Evolutionary conservation across 257 asterid species (phyloP), one percentile per base, ranked within the genome.

Genomic region (Solanum medicagineum): DNA sequence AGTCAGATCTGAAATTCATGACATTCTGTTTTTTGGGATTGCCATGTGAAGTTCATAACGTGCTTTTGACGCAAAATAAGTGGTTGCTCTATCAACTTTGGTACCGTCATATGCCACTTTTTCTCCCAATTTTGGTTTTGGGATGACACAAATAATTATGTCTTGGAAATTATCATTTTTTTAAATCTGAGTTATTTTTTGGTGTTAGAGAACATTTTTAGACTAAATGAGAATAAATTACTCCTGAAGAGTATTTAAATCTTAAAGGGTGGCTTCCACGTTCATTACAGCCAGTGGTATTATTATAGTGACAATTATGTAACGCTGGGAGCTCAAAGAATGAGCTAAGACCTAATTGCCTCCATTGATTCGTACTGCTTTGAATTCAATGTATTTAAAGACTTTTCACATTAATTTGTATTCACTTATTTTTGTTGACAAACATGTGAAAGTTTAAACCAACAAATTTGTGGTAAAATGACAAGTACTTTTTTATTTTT

Each of bases 11-110:
- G 29, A 77, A 77, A 26, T 77, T 77, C 26, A 53, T 51, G 45
- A 77, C 83, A 77, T 77, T 77, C 83, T 26, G 26, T 77, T 77
- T 77, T 77, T 77, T 7, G 83, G 83, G 83, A 77, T 77, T 77
- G 47, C 83, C 83, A 53, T 77, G 63, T 77, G 65, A 77, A 53
- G 49, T 16, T 75, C 56, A 49, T 60, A 49, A 75, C 62, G 51
- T 75, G 82, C 45, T 49, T 73, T 74, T 74, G 59, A 45, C 26
- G 14, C 29, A 70, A 40, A 44, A 65, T 59, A 20, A 44, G 80
- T 75, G 42, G 62, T 26, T 49, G 53, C 83, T 14, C 83, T 49
- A 77, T 77, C 83, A 77, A 51, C 47, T 14, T 77, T 47, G 60
- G 44, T 74, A 75, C 44, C 44, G 81, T 45, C 54, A 70, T 70